Conservation (phyloP, 768 basidiomycete genomes). For the Mycena olivaceomarginata region DNA sequence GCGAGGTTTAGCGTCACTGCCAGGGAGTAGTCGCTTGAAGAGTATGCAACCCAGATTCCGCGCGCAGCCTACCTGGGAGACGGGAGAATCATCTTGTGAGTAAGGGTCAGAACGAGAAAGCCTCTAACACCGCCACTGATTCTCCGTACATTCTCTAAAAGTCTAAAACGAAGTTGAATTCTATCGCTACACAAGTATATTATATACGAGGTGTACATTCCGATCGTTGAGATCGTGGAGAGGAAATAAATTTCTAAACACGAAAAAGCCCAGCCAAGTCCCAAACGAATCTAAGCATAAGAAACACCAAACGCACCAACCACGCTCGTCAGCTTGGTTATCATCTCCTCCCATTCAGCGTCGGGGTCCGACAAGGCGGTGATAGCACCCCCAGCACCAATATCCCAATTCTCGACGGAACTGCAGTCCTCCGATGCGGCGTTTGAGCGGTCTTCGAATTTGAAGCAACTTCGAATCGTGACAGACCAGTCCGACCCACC, state of each 20-base stretch:
- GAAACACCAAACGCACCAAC: constrained; percentile 71
- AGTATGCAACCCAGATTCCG: constrained; percentile 23
- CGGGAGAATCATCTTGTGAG: constrained; percentile 47
- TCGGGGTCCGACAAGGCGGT: constrained; percentile 92
- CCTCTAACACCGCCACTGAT: constrained; percentile 12
- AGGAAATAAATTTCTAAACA: constrained; percentile 8
- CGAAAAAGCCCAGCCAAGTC: neutral
- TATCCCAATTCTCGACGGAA: constrained; percentile 77
- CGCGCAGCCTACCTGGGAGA: constrained; percentile 47
- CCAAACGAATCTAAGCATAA: constrained; percentile 6
- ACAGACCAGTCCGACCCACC: constrained; percentile 96
- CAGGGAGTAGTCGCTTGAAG: constrained; percentile 4
- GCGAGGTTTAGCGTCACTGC: constrained; percentile 24
- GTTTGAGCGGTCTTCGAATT: constrained; percentile 66
- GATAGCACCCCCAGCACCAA: constrained; percentile 98
- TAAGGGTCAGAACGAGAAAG: neutral
- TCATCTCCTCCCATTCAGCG: constrained; percentile 96
- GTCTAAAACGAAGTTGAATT: constrained; percentile 39
- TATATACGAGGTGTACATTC: constrained; percentile 37
- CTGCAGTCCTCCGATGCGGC: constrained; percentile 18
- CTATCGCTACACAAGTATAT: constrained; percentile 40
- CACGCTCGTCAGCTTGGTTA: constrained; percentile 89
- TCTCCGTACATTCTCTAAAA: neutral
- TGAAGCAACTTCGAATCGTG: constrained; percentile 94
- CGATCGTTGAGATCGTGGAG: constrained; percentile 46